Base-by-base conservation (phyloP, 805 yeast genomes). In the Barnettozyma sucrosica region DNA sequence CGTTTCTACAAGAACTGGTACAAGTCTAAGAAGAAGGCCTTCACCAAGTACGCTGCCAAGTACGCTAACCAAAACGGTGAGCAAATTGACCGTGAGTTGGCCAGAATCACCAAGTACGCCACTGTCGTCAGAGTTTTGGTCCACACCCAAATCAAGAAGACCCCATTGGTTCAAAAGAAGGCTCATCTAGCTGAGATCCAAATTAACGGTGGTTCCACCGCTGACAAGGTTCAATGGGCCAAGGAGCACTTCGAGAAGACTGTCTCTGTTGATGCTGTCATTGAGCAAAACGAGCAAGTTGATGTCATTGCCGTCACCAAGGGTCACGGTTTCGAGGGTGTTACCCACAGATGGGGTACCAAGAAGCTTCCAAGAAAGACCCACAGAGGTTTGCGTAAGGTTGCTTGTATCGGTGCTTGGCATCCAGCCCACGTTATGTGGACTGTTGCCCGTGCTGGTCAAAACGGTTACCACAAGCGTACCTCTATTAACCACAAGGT, bases 281-380 rank as follows among this genome's bases (percentile, higher is more conserved):
- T 93, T 73, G 99, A 92, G 83, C 95, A 93, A 81, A 87, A 89
- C 80, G 99, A 93, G 83, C 83, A 87, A 85, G 83, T 93, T 66
- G 99, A 93, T 69, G 98, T 88, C 68, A 85, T 93, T 70, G 99
- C 97, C 71, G 96, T 93, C 71, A 93, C 99, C 85, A 92, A 87
- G 84, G 99, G 99, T 93, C 97, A 93, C 83, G 99, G 99, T 84
- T 90, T 87, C 89, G 99, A 93, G 80, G 99, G 99, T 90, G 97
- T 92, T 70, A 93, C 99, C 81, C 97, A 90, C 89, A 89, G 99
- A 88, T 93, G 98, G 98, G 99, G 99, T 75, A 93, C 99, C 86
- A 95, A 90, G 90, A 90, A 86, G 84, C 82, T 93, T 66, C 99
- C 99, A 79, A 89, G 99, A 83, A 93, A 93, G 95, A 93, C 99